A percentile compares a stretch with the other conserved stretches of the same genome.
Evolutionary conservation across 1,139 yeast genomes (phyloP).

Genomic region (Eremothecium sinecaudum): DNA sequence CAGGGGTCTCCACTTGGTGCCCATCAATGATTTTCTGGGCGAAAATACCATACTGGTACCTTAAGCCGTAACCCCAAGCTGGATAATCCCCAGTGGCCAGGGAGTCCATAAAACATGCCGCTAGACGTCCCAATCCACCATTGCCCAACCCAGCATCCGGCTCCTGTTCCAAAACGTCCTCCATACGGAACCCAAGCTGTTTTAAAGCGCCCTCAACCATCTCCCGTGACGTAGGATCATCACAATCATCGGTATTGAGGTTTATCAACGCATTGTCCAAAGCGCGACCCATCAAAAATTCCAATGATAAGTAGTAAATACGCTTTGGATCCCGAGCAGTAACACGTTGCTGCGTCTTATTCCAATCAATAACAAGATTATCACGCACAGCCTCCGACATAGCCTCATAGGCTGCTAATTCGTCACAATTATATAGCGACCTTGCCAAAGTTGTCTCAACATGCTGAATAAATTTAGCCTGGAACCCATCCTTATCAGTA

Average conservation of each 20-base stretch:
- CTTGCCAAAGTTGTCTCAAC: slow-evolving; percentile 87
- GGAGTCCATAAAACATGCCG: slow-evolving; percentile 91
- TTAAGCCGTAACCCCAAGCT: slow-evolving; percentile 94
- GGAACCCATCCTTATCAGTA: slow-evolving; percentile 49
- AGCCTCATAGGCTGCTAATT: slow-evolving; percentile 87
- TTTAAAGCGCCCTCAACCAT: slow-evolving; percentile 48
- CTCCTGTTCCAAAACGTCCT: slow-evolving; percentile 76
- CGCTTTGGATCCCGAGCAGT: slow-evolving; percentile 79
- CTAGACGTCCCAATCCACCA: slow-evolving; percentile 91
- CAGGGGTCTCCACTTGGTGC: slow-evolving; percentile 89
- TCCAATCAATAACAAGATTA: slow-evolving; percentile 78
- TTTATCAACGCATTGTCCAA: slow-evolving; percentile 90
- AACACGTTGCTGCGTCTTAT: slow-evolving; percentile 83
- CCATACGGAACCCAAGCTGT: slow-evolving; percentile 79
- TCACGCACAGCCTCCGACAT: slow-evolving; percentile 73
- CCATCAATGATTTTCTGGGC: slow-evolving; percentile 86
- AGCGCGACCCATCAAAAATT: slow-evolving; percentile 92
- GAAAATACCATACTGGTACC: slow-evolving; percentile 90
- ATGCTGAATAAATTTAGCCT: slow-evolving; percentile 64
- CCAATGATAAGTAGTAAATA: slow-evolving; percentile 77
- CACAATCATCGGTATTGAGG: slow-evolving; percentile 36
- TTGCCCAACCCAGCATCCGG: slow-evolving; percentile 94
- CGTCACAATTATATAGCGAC: slow-evolving; percentile 84
- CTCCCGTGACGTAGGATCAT: slow-evolving; percentile 33
- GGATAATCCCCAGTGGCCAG: slow-evolving; percentile 79